Conservation (phyloP, 2,329 filamentous ascomycete species). For the Pseudogymnoascus sp. region DNA sequence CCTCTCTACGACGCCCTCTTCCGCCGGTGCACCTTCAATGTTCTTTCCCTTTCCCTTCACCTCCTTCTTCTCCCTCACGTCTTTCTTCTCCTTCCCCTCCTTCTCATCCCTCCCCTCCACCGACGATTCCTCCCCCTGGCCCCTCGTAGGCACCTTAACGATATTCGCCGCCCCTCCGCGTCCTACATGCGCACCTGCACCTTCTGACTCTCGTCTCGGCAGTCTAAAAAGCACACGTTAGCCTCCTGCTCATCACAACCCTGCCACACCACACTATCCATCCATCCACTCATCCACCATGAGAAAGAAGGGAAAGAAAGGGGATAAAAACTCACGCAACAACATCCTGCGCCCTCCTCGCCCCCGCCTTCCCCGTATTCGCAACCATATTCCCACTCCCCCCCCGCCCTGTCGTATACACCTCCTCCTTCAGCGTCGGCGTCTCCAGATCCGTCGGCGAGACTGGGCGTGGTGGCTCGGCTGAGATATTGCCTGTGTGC, state of each 20-base stretch:
- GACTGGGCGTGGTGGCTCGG: slow-evolving; percentile 39
- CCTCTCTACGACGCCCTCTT: neutral
- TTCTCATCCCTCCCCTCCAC: neutral
- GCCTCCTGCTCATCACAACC: no score
- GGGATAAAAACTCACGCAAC: slow-evolving; percentile 46
- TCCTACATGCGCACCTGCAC: slow-evolving; percentile 57
- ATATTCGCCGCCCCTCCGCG: slow-evolving; percentile 71
- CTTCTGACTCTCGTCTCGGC: slow-evolving; percentile 46
- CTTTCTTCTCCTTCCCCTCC: neutral
- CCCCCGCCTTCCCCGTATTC: slow-evolving; percentile 62
- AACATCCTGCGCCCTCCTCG: slow-evolving; percentile 77
- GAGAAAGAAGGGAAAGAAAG: slow-evolving; percentile 14
- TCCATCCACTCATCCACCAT: no score
- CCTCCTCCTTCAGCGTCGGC: slow-evolving; percentile 71
- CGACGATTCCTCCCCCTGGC: slow-evolving; percentile 30
- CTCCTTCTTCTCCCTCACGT: neutral
- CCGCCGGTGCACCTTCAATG: neutral
- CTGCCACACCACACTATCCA: no score
- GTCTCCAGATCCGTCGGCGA: slow-evolving; percentile 64
- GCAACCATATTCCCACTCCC: slow-evolving; percentile 81
- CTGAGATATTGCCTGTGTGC: slow-evolving; percentile 53
- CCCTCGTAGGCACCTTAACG: slow-evolving; percentile 20
- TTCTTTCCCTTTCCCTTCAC: neutral
- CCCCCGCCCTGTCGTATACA: slow-evolving; percentile 84
- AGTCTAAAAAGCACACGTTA: slow-evolving; percentile 26